phyloP scores from a whole-genome alignment of 1,284 basidiomycete species.

The Cryptococcus sp. region DNA sequence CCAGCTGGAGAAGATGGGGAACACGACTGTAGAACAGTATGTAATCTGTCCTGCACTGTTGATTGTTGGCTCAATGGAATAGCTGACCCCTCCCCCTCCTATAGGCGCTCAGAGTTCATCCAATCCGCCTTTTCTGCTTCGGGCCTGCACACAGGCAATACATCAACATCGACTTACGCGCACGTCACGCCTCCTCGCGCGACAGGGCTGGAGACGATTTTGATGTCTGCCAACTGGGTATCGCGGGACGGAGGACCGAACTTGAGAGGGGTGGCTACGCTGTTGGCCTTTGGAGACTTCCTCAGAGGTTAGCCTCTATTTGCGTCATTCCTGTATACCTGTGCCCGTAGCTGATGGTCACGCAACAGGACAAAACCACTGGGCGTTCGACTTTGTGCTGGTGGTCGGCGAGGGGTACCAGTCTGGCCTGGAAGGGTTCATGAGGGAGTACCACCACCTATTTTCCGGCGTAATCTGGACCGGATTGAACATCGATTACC shows the following conservation, averaged over 20 bases:
- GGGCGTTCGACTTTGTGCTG: slow-evolving; percentile 92
- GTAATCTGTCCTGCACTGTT: slow-evolving; percentile 36
- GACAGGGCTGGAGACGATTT: slow-evolving; percentile 84
- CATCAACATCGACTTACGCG: slow-evolving; percentile 64
- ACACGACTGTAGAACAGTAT: slow-evolving; percentile 68
- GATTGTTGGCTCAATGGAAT: neutral
- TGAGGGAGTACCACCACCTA: slow-evolving; percentile 73
- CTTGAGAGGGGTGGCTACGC: slow-evolving; percentile 76
- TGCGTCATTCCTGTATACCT: neutral
- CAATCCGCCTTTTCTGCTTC: slow-evolving; percentile 21
- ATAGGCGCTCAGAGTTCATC: slow-evolving; percentile 17
- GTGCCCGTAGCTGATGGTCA: slow-evolving; percentile 2
- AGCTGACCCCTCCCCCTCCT: neutral
- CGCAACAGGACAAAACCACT: slow-evolving; percentile 71
- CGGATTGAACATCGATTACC: slow-evolving; percentile 90
- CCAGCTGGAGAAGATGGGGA: slow-evolving; percentile 64
- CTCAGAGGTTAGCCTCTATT: slow-evolving; percentile 62
- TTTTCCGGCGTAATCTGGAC: slow-evolving; percentile 88
- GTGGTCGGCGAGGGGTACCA: slow-evolving; percentile 84
- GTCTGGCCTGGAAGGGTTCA: slow-evolving; percentile 89
- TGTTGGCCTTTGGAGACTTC: slow-evolving; percentile 77
- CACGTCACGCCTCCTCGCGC: slow-evolving; percentile 76
- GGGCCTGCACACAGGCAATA: slow-evolving; percentile 27
- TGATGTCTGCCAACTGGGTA: slow-evolving; percentile 83
- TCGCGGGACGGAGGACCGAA: slow-evolving; percentile 61